A percentile compares a stretch with the other conserved stretches of the same genome.
Evolutionary conservation across 352 stramenopile species (phyloP).

Genomic region (Phytophthora macrochlamydospora): DNA sequence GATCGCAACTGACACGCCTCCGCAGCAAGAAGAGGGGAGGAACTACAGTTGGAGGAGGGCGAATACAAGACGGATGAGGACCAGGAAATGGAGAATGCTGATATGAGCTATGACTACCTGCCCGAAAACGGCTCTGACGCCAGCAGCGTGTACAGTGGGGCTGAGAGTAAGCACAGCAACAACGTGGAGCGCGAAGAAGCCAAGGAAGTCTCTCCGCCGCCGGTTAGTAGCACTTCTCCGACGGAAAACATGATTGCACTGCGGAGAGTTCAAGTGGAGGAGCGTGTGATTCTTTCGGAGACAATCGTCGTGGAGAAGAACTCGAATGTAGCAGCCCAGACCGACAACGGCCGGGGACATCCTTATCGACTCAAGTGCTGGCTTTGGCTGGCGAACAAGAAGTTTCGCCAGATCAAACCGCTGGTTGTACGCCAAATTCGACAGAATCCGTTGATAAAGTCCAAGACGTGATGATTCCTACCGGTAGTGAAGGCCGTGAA

Average conservation of each 20-base stretch:
- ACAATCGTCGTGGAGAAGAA: conserved; percentile 17
- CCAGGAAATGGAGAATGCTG: conserved; percentile 10
- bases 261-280: conserved; percentile 9
- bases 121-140: not conserved
- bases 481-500: no score
- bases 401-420: no score
- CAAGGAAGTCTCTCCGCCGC: conserved; percentile 1
- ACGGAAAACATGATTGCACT: not conserved
- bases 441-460: no score
- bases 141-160: not conserved
- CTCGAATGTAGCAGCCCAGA: not conserved
- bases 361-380: not conserved
- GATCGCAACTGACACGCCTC: conserved; percentile 17
- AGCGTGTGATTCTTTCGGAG: conserved; percentile 6
- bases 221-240: not conserved
- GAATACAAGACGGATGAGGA: conserved; percentile 27
- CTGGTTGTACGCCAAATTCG: no score
- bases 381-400: not conserved
- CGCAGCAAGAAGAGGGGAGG: not conserved
- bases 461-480: no score
- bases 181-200: not conserved
- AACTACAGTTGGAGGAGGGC: conserved; percentile 4
- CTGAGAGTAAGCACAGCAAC: not conserved
- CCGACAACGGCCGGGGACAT: no score
- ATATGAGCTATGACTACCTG: conserved; percentile 18